These are phyloP conservation scores for Trichoderma asperellum DNA, from an alignment of 2,329 filamentous ascomycete genomes.

Conservation along the genomic window DNA sequence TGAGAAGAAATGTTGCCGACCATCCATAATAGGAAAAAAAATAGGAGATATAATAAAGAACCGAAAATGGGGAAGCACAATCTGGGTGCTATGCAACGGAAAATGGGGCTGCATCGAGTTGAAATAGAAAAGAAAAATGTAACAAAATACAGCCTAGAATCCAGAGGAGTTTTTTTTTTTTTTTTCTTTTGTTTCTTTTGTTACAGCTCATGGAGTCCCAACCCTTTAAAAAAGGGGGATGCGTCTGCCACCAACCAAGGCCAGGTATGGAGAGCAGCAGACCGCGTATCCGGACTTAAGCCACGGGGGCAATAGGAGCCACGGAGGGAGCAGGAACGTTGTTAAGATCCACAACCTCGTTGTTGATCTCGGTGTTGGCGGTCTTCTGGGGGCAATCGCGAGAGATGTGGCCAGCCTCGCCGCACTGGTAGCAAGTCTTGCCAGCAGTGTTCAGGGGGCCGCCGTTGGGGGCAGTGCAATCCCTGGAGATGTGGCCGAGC, in stretches of 20 bases:
- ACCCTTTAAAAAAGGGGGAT: constrained; percentile 5
- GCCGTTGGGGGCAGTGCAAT: constrained; percentile 96
- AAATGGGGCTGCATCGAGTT: constrained; percentile 21
- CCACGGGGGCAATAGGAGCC: constrained; percentile 50
- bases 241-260: constrained; percentile 23
- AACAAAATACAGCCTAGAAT: constrained; percentile 11
- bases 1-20: constrained; percentile 35
- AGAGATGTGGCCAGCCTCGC: constrained; percentile 93
- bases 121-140: constrained; percentile 16
- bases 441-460: constrained; percentile 93
- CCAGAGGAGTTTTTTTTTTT: constrained; percentile 6
- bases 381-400: constrained; percentile 85
- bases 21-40: constrained; percentile 40
- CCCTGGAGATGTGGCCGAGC: constrained; percentile 87
- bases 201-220: neutral
- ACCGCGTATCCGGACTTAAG: constrained; percentile 36
- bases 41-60: constrained; percentile 27
- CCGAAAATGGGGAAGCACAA: constrained; percentile 38
- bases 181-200: neutral
- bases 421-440: constrained; percentile 98
- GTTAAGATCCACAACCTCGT: constrained; percentile 51
- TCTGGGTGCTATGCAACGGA: constrained; percentile 9
- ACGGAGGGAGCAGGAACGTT: constrained; percentile 51
- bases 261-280: constrained; percentile 17
- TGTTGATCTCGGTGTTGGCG: constrained; percentile 53